phyloP scores from a whole-genome alignment of 768 basidiomycete species.

The Asterophora parasitica region DNA sequence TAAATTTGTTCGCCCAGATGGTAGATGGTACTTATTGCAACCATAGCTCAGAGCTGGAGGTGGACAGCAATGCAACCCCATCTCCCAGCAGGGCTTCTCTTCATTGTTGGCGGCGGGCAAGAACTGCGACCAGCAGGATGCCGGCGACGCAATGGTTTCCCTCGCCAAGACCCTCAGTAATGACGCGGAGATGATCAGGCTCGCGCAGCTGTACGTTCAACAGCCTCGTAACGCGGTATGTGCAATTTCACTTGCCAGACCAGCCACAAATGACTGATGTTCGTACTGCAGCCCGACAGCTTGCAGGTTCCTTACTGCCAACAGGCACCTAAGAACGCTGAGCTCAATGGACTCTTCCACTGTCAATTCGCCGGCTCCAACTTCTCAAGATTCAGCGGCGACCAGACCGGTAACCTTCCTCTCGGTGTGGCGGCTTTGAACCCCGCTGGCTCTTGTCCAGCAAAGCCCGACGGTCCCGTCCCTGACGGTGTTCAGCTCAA shows the following conservation, averaged over 20 bases:
- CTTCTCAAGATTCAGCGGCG: constrained; percentile 36
- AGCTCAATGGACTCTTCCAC: constrained; percentile 51
- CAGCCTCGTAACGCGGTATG: constrained; percentile 49
- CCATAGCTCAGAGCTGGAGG: constrained; percentile 40
- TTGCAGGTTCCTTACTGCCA: constrained; percentile 48
- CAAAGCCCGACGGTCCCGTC: constrained; percentile 37
- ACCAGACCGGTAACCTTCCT: constrained; percentile 40
- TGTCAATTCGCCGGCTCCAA: constrained; percentile 43
- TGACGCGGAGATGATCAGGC: constrained; percentile 38
- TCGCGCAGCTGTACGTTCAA: constrained; percentile 45
- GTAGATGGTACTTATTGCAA: background rate
- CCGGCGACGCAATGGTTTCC: constrained; percentile 45
- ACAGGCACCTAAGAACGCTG: constrained; percentile 39
- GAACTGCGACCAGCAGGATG: constrained; percentile 43
- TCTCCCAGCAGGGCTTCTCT: constrained; percentile 39
- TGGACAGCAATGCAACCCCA: constrained; percentile 38
- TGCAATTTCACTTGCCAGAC: background rate
- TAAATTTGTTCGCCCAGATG: too few species aligned
- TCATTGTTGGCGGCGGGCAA: constrained; percentile 43
- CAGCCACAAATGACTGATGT: background rate
- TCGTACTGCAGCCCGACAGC: constrained; percentile 34
- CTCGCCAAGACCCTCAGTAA: constrained; percentile 39
- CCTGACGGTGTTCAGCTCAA: constrained; percentile 41
- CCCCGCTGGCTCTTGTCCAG: constrained; percentile 44
- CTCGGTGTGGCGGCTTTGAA: constrained; percentile 36